Evolutionary conservation across 805 yeast genomes (phyloP).

Genomic region (Yamadazyma olivae): DNA sequence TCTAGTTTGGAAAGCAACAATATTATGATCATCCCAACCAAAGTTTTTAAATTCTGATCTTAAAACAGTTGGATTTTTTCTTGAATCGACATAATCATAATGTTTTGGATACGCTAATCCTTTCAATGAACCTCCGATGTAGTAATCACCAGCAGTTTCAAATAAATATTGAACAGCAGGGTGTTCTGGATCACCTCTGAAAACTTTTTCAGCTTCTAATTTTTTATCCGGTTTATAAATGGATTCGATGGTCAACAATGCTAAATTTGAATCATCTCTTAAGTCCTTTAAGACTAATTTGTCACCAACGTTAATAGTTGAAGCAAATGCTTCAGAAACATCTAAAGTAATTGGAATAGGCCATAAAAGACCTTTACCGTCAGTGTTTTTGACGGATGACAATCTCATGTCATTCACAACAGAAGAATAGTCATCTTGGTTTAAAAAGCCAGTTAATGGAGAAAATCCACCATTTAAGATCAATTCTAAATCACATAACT

Average conservation of each 20-base stretch:
- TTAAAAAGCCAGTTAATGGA: conserved; percentile 68
- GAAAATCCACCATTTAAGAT: conserved; percentile 94
- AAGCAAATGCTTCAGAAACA: conserved; percentile 49
- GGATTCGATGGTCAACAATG: conserved; percentile 76
- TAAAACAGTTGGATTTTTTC: conserved; percentile 89
- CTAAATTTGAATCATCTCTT: conserved; percentile 74
- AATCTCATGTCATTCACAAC: conserved; percentile 72
- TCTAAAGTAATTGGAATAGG: conserved; percentile 92
- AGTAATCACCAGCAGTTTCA: conserved; percentile 75
- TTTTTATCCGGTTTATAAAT: conserved; percentile 79
- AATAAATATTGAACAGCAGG: conserved; percentile 80
- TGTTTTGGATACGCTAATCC: conserved; percentile 84
- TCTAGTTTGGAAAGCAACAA: conserved; percentile 97
- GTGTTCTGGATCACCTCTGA: conserved; percentile 96
- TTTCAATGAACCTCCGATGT: conserved; percentile 84
- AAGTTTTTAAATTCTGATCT: conserved; percentile 77
- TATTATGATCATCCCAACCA: conserved; percentile 70
- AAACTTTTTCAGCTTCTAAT: conserved; percentile 78
- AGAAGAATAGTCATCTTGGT: conserved; percentile 62
- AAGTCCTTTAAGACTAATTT: conserved; percentile 76
- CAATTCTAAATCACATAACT: conserved; percentile 88
- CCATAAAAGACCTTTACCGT: conserved; percentile 70
- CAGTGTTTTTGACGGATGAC: conserved; percentile 37
- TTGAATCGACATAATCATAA: conserved; percentile 82
- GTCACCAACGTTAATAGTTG: conserved; percentile 47